A percentile compares a stretch with the other conserved stretches of the same genome.
Conservation (phyloP, 768 basidiomycete species). For the Terana coerulea region DNA sequence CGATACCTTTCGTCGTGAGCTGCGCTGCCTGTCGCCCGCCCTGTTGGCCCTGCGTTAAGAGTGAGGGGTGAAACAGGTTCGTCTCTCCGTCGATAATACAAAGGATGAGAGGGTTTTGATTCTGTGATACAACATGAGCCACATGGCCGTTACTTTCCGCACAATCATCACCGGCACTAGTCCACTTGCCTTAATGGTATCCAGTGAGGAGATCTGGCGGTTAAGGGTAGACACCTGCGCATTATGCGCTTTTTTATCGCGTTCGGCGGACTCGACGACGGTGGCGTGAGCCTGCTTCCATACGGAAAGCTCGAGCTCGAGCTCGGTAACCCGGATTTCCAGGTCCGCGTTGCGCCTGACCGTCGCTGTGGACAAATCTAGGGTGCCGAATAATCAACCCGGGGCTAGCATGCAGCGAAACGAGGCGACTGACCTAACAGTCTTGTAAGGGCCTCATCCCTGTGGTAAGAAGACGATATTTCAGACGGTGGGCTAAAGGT, state of each 20-base stretch:
- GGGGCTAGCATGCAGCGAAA: neutral
- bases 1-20: constrained; percentile 63
- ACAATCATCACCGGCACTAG: neutral
- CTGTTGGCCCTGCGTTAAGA: constrained; percentile 58
- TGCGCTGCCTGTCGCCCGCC: constrained; percentile 63
- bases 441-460: constrained; percentile 65
- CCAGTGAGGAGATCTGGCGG: constrained; percentile 56
- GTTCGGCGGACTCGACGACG: constrained; percentile 58
- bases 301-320: constrained; percentile 64
- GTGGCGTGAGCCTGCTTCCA: constrained; percentile 71
- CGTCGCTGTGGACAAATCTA: constrained; percentile 65
- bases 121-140: constrained; percentile 32
- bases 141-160: neutral
- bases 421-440: constrained; percentile 52
- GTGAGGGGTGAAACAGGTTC: constrained; percentile 58
- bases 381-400: neutral
- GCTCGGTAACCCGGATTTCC: constrained; percentile 59
- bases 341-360: constrained; percentile 61
- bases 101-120: constrained; percentile 64
- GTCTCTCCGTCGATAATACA: constrained; percentile 75
- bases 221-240: constrained; percentile 63
- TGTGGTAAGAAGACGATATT: constrained; percentile 5
- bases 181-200: constrained; percentile 43
- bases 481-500: no score
- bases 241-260: constrained; percentile 63